Evolutionary conservation across 768 basidiomycete species (phyloP).

Genomic region (Rhodosporidiobolus sp.): DNA sequence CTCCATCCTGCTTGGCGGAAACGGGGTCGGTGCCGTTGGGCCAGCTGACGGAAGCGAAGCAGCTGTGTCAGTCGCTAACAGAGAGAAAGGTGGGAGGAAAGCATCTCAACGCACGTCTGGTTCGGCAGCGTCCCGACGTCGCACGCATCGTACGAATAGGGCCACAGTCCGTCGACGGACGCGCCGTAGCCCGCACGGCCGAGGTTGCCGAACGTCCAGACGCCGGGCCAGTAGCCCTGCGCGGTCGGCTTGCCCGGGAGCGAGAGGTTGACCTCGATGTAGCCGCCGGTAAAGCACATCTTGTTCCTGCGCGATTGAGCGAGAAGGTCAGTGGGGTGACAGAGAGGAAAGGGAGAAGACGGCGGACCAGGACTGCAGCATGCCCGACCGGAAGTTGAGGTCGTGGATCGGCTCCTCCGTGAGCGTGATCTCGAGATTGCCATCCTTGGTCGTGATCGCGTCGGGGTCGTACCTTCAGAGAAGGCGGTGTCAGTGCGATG

Average conservation of each 20-base stretch:
- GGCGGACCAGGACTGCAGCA: conserved; percentile 41
- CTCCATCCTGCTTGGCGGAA: conserved; percentile 51
- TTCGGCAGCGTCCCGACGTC: conserved; percentile 75
- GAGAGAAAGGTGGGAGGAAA: too few relatives aligned
- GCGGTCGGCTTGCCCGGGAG: conserved; percentile 29
- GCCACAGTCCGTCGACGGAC: conserved; percentile 74
- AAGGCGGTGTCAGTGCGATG: neutral
- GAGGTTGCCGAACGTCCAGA: conserved; percentile 59
- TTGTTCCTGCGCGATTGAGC: conserved; percentile 34
- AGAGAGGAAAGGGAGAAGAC: neutral
- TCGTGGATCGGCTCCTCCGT: conserved; percentile 31
- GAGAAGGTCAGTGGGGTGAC: too few relatives aligned
- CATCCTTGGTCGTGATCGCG: conserved; percentile 49
- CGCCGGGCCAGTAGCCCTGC: conserved; percentile 34
- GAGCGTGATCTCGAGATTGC: conserved; percentile 43
- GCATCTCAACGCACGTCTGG: conserved; percentile 9
- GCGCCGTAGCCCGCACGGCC: conserved; percentile 84
- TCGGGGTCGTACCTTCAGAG: conserved; percentile 49
- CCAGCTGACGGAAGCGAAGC: conserved; percentile 49
- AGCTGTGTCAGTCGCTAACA: neutral
- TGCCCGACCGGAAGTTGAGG: conserved; percentile 40
- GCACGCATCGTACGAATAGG: conserved; percentile 60
- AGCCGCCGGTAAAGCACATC: conserved; percentile 46
- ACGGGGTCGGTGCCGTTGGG: conserved; percentile 58
- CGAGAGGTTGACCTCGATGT: conserved; percentile 39